Conservation (phyloP, 768 basidiomycete genomes). For the Panaeolus cyanescens region DNA sequence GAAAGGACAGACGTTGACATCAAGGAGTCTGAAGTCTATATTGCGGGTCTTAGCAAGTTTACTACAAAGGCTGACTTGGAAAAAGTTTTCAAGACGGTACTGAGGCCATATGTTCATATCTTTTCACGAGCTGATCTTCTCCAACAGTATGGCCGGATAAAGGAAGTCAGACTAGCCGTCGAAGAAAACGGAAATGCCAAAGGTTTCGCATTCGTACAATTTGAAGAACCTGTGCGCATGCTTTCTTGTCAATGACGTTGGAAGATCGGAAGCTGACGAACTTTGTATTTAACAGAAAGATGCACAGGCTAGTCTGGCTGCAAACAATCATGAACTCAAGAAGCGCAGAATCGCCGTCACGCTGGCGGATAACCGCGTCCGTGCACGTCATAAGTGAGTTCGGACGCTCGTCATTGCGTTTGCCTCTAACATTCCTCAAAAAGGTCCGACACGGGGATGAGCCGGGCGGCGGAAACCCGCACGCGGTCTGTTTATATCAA, state of each 20-base stretch:
- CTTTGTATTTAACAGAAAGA: conserved; percentile 47
- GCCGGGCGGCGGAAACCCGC: conserved; percentile 54
- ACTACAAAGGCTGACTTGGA: conserved; percentile 77
- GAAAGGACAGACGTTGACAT: conserved; percentile 88
- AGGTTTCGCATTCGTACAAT: conserved; percentile 94
- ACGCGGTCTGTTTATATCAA: conserved; percentile 76
- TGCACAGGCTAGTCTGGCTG: conserved; percentile 68
- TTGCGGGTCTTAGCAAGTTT: conserved; percentile 82
- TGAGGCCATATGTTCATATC: conserved; percentile 20
- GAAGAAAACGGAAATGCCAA: conserved; percentile 72
- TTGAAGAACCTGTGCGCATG: conserved; percentile 69
- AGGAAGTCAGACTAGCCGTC: conserved; percentile 76
- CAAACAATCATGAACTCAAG: conserved; percentile 88
- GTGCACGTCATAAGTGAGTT: conserved; percentile 52
- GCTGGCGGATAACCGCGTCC: conserved; percentile 72
- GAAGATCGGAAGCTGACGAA: neutral
- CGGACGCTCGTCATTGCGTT: neutral
- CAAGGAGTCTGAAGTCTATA: conserved; percentile 82
- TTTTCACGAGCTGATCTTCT: conserved; percentile 4
- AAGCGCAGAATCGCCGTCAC: conserved; percentile 91
- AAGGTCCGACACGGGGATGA: conserved; percentile 58
- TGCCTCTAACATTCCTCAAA: conserved; percentile 1
- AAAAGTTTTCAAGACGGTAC: conserved; percentile 75
- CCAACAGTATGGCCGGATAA: conserved; percentile 76
- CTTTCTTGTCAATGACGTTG: neutral